Evolutionary conservation across 768 basidiomycete species (phyloP).

Genomic region (Fomitopsis serialis): DNA sequence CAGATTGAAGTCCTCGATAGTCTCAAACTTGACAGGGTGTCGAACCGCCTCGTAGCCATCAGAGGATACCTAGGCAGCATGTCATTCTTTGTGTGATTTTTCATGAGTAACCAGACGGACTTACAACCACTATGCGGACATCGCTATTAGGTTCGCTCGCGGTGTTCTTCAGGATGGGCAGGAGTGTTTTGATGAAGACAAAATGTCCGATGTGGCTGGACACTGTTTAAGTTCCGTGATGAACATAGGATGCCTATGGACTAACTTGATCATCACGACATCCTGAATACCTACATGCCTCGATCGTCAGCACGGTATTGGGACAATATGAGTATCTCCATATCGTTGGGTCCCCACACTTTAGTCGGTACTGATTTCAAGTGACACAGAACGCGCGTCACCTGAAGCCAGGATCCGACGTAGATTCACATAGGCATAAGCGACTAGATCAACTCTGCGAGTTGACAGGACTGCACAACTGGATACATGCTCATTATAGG

Average conservation of each 20-base stretch:
- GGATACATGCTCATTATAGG: no score
- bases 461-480: no score
- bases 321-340: no score
- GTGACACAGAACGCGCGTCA: no score
- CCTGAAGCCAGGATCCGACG: no score
- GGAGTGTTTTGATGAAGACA: conserved; percentile 23
- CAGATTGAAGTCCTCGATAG: conserved; percentile 28
- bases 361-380: no score
- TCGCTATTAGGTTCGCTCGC: conserved; percentile 22
- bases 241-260: neutral
- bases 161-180: conserved; percentile 26
- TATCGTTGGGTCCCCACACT: no score
- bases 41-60: conserved; percentile 10
- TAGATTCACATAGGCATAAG: no score
- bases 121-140: conserved; percentile 27
- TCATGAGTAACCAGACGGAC: neutral
- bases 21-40: conserved; percentile 23
- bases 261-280: conserved; percentile 38
- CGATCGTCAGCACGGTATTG: neutral
- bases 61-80: conserved; percentile 17
- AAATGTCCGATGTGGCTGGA: conserved; percentile 25
- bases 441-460: no score
- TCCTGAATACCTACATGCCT: conserved; percentile 27
- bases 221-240: neutral
- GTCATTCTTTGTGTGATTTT: no score